Conservation (phyloP, 1,284 basidiomycete species). For the Boletellus dicymbophilus region DNA sequence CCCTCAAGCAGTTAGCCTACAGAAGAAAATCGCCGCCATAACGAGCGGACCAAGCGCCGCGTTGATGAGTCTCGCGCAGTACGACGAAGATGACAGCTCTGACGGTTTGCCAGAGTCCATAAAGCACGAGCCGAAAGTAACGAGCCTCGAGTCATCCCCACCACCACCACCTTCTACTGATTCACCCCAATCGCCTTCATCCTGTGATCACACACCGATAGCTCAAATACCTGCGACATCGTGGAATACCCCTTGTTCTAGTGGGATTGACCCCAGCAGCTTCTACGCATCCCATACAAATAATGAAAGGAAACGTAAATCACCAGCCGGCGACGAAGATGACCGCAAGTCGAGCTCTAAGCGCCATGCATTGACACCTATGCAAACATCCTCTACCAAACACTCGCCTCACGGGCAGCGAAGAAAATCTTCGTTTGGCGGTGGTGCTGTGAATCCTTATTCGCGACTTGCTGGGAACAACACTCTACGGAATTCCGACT, state of each 20-base stretch:
- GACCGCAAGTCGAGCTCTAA: conserved; percentile 19
- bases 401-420: conserved; percentile 23
- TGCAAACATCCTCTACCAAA: conserved; percentile 25
- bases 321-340: conserved; percentile 32
- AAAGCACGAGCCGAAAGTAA: conserved; percentile 23
- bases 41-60: conserved; percentile 40
- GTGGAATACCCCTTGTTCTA: conserved; percentile 25
- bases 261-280: conserved; percentile 40
- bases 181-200: conserved; percentile 24
- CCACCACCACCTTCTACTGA: conserved; percentile 30
- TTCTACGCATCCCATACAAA: conserved; percentile 43
- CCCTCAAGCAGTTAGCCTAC: conserved; percentile 61
- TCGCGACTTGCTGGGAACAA: conserved; percentile 35
- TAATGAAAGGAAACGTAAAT: conserved; percentile 46
- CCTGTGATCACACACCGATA: conserved; percentile 21
- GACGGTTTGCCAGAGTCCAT: conserved; percentile 28
- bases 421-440: conserved; percentile 35
- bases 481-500: conserved; percentile 33
- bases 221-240: conserved; percentile 22
- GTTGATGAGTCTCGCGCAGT: conserved; percentile 52
- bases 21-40: conserved; percentile 61
- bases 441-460: conserved; percentile 38
- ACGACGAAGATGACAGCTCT: conserved; percentile 53
- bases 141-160: conserved; percentile 26
- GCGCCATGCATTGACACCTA: conserved; percentile 30